A percentile compares a stretch with the other conserved stretches of the same genome.
Evolutionary conservation across 2,329 filamentous ascomycete genomes (phyloP).

Genomic region (Fusarium subtropicale): DNA sequence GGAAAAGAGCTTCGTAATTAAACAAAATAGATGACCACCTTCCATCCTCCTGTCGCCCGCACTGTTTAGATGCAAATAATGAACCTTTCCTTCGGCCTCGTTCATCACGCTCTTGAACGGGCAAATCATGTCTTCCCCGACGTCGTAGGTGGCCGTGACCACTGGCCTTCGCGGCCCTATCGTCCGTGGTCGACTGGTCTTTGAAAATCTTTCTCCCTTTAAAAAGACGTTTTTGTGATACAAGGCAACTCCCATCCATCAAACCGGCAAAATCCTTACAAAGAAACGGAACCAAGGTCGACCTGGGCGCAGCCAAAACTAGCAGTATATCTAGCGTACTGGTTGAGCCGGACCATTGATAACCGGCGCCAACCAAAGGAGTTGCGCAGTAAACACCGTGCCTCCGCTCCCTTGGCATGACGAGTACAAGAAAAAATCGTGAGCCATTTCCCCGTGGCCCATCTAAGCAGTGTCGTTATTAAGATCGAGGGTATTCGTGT

Average conservation of each 20-base stretch:
- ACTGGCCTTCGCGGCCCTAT: slow-evolving; percentile 39
- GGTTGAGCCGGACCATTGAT: slow-evolving; percentile 33
- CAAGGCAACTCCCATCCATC: slow-evolving; percentile 49
- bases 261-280: slow-evolving; percentile 48
- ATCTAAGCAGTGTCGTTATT: slow-evolving; percentile 54
- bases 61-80: slow-evolving; percentile 50
- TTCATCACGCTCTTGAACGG: slow-evolving; percentile 36
- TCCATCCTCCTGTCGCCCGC: slow-evolving; percentile 49
- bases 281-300: slow-evolving; percentile 48
- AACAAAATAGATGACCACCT: slow-evolving; percentile 64
- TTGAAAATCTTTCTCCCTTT: slow-evolving; percentile 41
- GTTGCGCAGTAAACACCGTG: slow-evolving; percentile 37
- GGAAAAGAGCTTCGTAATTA: slow-evolving; percentile 60
- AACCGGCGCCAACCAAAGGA: slow-evolving; percentile 29
- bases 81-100: slow-evolving; percentile 36
- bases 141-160: slow-evolving; percentile 30
- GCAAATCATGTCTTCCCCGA: slow-evolving; percentile 33
- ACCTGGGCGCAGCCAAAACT: slow-evolving; percentile 47
- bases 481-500: slow-evolving; percentile 59
- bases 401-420: slow-evolving; percentile 47
- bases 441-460: slow-evolving; percentile 55
- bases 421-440: slow-evolving; percentile 53
- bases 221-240: slow-evolving; percentile 50
- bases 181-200: slow-evolving; percentile 38
- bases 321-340: slow-evolving; percentile 40